A percentile compares a stretch with the other conserved stretches of the same genome.
phyloP scores from a whole-genome alignment of 2,329 filamentous ascomycete species.

The Colletotrichum salicis region DNA sequence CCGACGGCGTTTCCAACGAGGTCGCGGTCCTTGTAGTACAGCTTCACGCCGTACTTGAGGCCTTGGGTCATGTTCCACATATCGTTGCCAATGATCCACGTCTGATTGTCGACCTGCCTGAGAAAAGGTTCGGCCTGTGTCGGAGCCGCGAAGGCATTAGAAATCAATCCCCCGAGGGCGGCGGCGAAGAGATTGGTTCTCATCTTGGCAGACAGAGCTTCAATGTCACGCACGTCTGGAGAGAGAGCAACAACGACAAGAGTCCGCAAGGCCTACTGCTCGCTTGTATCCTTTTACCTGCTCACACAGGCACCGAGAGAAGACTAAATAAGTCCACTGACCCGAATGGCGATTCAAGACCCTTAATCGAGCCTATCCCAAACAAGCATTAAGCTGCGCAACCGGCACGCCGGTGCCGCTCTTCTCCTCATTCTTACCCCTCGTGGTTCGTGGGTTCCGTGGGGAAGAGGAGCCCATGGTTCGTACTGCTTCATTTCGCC shows the following conservation, averaged over 20 bases:
- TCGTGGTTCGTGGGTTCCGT: neutral
- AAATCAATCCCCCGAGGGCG: slow-evolving; percentile 13
- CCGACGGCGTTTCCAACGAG: slow-evolving; percentile 44
- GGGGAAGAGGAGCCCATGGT: neutral
- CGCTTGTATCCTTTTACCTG: neutral
- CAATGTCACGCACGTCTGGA: neutral
- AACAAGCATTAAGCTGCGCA: slow-evolving; percentile 12
- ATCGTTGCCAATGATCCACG: slow-evolving; percentile 46
- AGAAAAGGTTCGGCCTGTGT: slow-evolving; percentile 40
- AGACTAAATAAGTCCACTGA: neutral
- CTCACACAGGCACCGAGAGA: neutral
- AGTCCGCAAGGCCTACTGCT: neutral
- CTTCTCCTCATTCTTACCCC: slow-evolving; percentile 12
- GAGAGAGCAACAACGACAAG: neutral
- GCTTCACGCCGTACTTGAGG: slow-evolving; percentile 40
- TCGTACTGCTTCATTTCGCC: neutral
- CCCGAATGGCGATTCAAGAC: neutral
- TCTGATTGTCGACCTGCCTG: slow-evolving; percentile 40
- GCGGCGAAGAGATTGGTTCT: slow-evolving; percentile 18
- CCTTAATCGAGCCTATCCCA: slow-evolving; percentile 1
- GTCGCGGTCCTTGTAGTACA: slow-evolving; percentile 44
- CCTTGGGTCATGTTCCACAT: slow-evolving; percentile 44
- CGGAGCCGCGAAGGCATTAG: slow-evolving; percentile 7
- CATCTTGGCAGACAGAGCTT: slow-evolving; percentile 7
- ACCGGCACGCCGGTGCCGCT: slow-evolving; percentile 13